These are phyloP conservation scores for Phytophthora colocasiae DNA, from an alignment of 352 stramenopile genomes.

Conservation along the genomic window DNA sequence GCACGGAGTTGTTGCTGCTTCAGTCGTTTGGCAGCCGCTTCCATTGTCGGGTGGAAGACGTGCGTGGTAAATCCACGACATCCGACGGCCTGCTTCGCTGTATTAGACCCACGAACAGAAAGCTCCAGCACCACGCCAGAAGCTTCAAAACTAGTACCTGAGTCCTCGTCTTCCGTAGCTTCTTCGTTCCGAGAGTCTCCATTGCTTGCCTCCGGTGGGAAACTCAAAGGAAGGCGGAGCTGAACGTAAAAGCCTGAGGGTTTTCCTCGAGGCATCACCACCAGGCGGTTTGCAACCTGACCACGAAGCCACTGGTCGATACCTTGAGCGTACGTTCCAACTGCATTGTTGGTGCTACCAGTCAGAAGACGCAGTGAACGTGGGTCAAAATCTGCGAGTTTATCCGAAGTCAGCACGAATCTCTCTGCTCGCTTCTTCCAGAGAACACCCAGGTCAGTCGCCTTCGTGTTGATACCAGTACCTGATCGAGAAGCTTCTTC, in stretches of 20 bases:
- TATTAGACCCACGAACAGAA: slow-evolving; percentile 49
- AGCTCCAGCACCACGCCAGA: slow-evolving; percentile 56
- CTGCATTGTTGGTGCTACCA: slow-evolving; percentile 25
- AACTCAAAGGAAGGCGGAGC: slow-evolving; percentile 49
- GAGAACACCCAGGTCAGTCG: slow-evolving; percentile 19
- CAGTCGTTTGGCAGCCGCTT: slow-evolving; percentile 34
- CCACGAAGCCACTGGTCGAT: slow-evolving; percentile 45
- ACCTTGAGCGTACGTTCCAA: slow-evolving; percentile 15
- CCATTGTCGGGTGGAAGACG: slow-evolving; percentile 60
- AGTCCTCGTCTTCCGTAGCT: slow-evolving; percentile 10
- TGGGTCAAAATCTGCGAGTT: slow-evolving; percentile 33
- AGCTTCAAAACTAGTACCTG: neutral
- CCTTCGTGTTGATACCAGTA: slow-evolving; percentile 17
- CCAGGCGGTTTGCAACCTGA: slow-evolving; percentile 50
- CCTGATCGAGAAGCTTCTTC: slow-evolving; percentile 14
- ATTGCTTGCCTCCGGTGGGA: neutral
- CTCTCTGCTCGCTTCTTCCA: slow-evolving; percentile 33
- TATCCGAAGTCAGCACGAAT: slow-evolving; percentile 26
- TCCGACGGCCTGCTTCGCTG: slow-evolving; percentile 16
- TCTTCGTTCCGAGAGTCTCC: slow-evolving; percentile 19
- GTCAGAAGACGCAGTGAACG: slow-evolving; percentile 17
- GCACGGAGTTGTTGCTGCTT: slow-evolving; percentile 50
- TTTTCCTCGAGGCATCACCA: slow-evolving; percentile 61
- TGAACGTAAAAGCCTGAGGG: slow-evolving; percentile 63
- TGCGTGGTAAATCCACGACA: slow-evolving; percentile 62